Base-by-base conservation (phyloP, 2,329 filamentous ascomycete genomes). In the Calonectria ilicicola region DNA sequence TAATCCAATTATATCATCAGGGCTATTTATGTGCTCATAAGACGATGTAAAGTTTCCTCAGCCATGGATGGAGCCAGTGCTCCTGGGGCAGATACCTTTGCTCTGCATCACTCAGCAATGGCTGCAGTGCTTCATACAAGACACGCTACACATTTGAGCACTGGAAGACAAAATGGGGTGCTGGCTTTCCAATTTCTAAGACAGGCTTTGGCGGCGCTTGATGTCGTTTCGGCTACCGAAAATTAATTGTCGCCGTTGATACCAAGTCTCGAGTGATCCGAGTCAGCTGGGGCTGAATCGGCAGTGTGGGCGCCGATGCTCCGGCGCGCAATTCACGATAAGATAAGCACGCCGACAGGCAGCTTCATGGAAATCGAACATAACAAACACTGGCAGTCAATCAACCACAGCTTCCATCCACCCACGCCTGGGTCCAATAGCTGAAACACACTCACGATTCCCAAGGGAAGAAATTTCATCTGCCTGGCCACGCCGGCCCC, bases 321-420 rank as follows among this genome's bases (percentile, higher is more conserved):
- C 65, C 69, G 65, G 38, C n/a, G n/a, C 38, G 40, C 21, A 65
- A 70, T 21, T 10, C 21, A 26, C 63, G 63, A 67, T 70, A 66
- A 66, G 51, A 60, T 64, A 70, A 66, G 58, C 47, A 29, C 23
- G n/a, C n/a, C n/a, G 19, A 17, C 23, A 26, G 17, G 21, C 46
- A 69, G 68, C 68, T 70, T 67, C 40, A 44, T 46, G 10, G 23
- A 21, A n/a, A 27, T 19, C 42, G 32, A 56, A 21, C 58, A 42
- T 44, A n/a, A n/a, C 19, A 23, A 56, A 23, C 60, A 26, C 38
- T 53, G 58, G 27, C 58, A 32, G 40, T 19, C 42, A 32, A 23
- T 35, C 32, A 27, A 23, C 10, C n/a, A 46, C 46, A 21, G 40
- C 65, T 12, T 65, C 58, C 64, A 32, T 17, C 56, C 27, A 21